Conservation (phyloP, 352 stramenopile species). For the Halophytophthora polymorphica region DNA sequence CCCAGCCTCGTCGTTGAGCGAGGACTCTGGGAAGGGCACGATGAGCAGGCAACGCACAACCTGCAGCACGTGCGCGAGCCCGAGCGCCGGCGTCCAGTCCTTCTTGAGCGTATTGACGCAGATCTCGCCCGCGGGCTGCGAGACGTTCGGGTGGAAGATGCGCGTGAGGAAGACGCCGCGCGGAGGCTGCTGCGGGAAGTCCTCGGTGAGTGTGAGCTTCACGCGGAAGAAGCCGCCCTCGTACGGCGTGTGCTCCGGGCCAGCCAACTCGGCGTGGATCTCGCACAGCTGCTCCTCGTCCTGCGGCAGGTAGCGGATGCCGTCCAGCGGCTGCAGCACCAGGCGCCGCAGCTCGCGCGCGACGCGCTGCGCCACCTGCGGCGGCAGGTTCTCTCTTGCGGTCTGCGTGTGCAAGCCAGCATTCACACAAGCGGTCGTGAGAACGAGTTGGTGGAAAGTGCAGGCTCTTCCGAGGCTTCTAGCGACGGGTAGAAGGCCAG, state of each 20-base stretch:
- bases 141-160: constrained; percentile 99
- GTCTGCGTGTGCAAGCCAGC: constrained; percentile 21
- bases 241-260: constrained; percentile 97
- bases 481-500: not conserved
- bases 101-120: constrained; percentile 99
- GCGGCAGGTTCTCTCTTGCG: constrained; percentile 64
- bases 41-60: constrained; percentile 99
- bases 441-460: constrained; percentile 11
- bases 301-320: constrained; percentile 91
- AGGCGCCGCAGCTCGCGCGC: constrained; percentile 92
- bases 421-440: constrained; percentile 3
- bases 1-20: constrained; percentile 98
- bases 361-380: constrained; percentile 91
- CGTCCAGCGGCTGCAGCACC: constrained; percentile 86
- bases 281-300: constrained; percentile 89
- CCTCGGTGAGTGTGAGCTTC: constrained; percentile 91
- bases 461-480: constrained; percentile 1
- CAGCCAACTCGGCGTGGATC: constrained; percentile 95
- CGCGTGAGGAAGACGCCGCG: constrained; percentile 97
- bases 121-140: constrained; percentile 94
- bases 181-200: constrained; percentile 82
- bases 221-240: constrained; percentile 95
- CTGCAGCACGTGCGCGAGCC: constrained; percentile 95
- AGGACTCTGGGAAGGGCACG: constrained; percentile 98
- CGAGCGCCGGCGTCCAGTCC: constrained; percentile 95